Conservation (phyloP, 805 yeast species). For the Cyberlindnera meyerae region DNA sequence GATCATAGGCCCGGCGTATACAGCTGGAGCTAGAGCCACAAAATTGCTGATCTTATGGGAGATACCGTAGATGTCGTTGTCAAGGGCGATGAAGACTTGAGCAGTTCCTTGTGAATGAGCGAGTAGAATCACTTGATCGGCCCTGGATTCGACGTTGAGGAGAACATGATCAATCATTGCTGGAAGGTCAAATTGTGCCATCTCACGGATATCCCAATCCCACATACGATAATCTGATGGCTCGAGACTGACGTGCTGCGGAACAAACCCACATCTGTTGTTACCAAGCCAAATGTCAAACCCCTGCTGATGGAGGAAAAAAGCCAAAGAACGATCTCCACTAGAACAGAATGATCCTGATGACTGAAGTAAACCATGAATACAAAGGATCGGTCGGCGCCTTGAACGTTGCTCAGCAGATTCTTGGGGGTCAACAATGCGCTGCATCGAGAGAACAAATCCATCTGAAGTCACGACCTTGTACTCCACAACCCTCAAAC, state of each 20-base stretch:
- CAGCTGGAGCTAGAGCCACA: constrained; percentile 84
- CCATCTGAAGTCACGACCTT: constrained; percentile 76
- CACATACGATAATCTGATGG: constrained; percentile 55
- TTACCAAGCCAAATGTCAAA: constrained; percentile 92
- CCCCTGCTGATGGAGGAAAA: constrained; percentile 46
- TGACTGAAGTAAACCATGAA: constrained; percentile 87
- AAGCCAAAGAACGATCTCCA: constrained; percentile 78
- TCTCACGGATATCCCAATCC: constrained; percentile 90
- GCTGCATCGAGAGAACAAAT: constrained; percentile 59
- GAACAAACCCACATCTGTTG: constrained; percentile 80
- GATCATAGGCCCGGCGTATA: constrained; percentile 76
- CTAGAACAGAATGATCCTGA: constrained; percentile 80
- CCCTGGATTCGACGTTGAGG: constrained; percentile 27
- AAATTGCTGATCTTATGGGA: constrained; percentile 60
- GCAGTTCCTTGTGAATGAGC: constrained; percentile 96
- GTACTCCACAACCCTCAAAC: constrained; percentile 53
- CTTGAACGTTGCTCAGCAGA: constrained; percentile 22
- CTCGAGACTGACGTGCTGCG: constrained; percentile 52
- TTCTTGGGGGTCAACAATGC: constrained; percentile 47
- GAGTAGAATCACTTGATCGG: constrained; percentile 49
- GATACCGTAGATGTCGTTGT: constrained; percentile 40
- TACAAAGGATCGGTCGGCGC: constrained; percentile 61
- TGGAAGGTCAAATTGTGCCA: constrained; percentile 77
- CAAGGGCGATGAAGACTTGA: constrained; percentile 68
- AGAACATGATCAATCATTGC: constrained; percentile 62